These are phyloP conservation scores for Termitomyces sp. DNA, from an alignment of 768 basidiomycete species.

Conservation along the genomic window DNA sequence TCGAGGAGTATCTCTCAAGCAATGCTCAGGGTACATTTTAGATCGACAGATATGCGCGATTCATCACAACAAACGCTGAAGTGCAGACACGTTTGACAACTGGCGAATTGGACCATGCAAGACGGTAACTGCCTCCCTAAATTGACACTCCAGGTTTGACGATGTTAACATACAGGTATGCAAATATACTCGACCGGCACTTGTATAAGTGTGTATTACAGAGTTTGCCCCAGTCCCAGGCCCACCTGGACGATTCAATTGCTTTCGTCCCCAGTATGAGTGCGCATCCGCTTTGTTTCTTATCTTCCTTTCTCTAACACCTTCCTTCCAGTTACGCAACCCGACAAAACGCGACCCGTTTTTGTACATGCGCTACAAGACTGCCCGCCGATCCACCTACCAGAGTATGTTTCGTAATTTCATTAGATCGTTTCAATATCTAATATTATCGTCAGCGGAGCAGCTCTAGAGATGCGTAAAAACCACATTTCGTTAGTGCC, in stretches of 20 bases:
- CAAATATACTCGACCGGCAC: constrained; percentile 71
- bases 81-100: constrained; percentile 77
- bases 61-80: constrained; percentile 65
- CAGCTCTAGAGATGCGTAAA: constrained; percentile 66
- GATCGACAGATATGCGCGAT: constrained; percentile 87
- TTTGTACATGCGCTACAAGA: constrained; percentile 73
- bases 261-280: constrained; percentile 74
- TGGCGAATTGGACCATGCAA: constrained; percentile 78
- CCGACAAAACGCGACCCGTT: constrained; percentile 72
- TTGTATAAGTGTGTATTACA: constrained; percentile 79
- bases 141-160: background rate
- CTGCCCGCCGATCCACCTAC: constrained; percentile 64
- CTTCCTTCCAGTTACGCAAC: constrained; percentile 56
- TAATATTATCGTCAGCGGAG: constrained; percentile 40
- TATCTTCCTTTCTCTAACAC: background rate
- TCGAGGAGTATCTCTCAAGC: constrained; percentile 11
- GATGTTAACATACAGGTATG: constrained; percentile 46
- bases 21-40: constrained; percentile 28
- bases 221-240: constrained; percentile 72
- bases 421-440: background rate
- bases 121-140: constrained; percentile 40
- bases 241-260: constrained; percentile 69
- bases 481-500: constrained; percentile 80
- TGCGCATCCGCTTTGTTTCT: constrained; percentile 27
- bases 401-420: constrained; percentile 48